These are phyloP conservation scores for Tribonema minus DNA, from an alignment of 108 stramenopile genomes.

Conservation along the genomic window DNA sequence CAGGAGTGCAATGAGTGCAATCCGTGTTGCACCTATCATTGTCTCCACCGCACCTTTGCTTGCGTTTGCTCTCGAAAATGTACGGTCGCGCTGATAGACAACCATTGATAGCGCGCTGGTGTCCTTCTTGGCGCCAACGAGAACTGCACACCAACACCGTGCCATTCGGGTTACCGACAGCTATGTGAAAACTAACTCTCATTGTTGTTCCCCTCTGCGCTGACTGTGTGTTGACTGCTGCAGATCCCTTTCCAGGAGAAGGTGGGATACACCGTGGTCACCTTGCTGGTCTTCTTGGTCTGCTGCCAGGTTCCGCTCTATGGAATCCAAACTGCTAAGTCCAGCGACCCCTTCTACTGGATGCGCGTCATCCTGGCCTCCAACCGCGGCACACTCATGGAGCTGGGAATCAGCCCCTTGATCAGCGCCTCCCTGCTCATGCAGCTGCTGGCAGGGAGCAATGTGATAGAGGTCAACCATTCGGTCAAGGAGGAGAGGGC, in stretches of 20 bases:
- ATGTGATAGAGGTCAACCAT: constrained; percentile 91
- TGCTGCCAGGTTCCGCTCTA: constrained; percentile 96
- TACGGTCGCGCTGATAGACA: background rate
- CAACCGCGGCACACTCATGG: constrained; percentile 97
- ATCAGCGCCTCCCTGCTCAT: constrained; percentile 89
- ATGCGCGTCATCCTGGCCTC: constrained; percentile 97
- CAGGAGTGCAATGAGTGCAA: background rate
- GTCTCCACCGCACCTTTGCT: background rate
- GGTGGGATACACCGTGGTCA: constrained; percentile 91
- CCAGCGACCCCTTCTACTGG: constrained; percentile 96
- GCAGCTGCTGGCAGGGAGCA: constrained; percentile 86
- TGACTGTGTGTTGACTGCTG: background rate
- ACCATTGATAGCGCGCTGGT: background rate
- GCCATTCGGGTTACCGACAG: no score
- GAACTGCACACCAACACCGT: background rate
- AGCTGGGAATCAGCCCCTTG: constrained; percentile 88
- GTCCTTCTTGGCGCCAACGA: background rate
- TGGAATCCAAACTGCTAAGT: constrained; percentile 83
- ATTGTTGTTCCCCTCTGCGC: no score
- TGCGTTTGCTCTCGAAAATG: background rate
- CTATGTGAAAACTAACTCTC: no score
- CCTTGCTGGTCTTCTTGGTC: constrained; percentile 70
- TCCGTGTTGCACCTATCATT: background rate
- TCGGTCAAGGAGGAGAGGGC: constrained; percentile 93
- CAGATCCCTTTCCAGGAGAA: constrained; percentile 80